phyloP scores from a whole-genome alignment of 225 moss, liverwort and hornwort species.

The Bryoerythrophyllum caledonicum region DNA sequence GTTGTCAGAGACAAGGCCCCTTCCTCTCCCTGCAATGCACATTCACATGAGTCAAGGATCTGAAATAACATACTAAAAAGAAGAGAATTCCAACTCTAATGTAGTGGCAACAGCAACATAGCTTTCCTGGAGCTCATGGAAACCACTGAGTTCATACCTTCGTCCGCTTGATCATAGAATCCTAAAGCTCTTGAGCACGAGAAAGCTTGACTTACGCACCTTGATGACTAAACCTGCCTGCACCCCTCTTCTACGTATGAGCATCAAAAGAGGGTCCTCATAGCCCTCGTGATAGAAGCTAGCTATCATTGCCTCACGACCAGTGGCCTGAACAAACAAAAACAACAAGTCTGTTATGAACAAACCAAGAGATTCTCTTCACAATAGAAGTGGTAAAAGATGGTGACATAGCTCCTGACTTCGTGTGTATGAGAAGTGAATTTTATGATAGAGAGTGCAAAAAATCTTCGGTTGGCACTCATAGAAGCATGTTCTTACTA shows the following conservation, averaged over 20 bases:
- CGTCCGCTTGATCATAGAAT: not conserved
- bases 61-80: not conserved
- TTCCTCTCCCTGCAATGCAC: conserved; percentile 63
- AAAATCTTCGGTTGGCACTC: not conserved
- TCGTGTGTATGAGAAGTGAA: not conserved
- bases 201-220: conserved; percentile 34
- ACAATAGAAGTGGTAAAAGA: not conserved
- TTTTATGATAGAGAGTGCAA: not conserved
- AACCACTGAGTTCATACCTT: not conserved
- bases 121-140: not conserved
- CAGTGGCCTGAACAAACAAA: conserved; percentile 45
- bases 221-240: conserved; percentile 85
- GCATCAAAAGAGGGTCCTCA: conserved; percentile 80
- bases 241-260: conserved; percentile 76
- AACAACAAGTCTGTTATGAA: not conserved
- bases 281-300: conserved; percentile 89
- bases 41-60: too few relatives aligned
- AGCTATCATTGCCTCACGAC: conserved; percentile 79
- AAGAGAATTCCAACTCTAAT: not conserved
- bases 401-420: conserved; percentile 3
- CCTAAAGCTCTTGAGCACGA: not conserved
- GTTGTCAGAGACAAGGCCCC: conserved; percentile 82
- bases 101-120: not conserved
- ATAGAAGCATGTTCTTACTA: not conserved
- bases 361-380: not conserved